phyloP scores from a whole-genome alignment of 192 early-diverging fungal species.

The Nowakowskiella sp. region DNA sequence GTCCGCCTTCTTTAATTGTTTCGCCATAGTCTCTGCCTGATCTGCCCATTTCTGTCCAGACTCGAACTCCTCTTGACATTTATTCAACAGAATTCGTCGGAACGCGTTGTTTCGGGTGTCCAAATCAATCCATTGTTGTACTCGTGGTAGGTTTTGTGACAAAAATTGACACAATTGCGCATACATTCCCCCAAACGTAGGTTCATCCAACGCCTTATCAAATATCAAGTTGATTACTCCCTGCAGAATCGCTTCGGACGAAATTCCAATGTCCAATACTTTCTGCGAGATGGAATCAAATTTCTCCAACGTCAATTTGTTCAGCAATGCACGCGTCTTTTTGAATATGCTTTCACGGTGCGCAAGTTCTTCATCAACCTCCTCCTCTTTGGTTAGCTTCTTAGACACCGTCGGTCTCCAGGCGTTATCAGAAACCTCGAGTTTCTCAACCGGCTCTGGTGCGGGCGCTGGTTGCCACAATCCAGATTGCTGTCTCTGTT shows the following conservation, averaged over 20 bases:
- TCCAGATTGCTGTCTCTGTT: not conserved
- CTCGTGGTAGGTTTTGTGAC: slow-evolving; percentile 38
- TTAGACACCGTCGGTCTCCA: slow-evolving; percentile 55
- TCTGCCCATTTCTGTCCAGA: slow-evolving; percentile 68
- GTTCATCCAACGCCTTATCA: slow-evolving; percentile 93
- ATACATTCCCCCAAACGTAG: slow-evolving; percentile 84
- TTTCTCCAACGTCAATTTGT: slow-evolving; percentile 96
- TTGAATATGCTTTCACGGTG: slow-evolving; percentile 21
- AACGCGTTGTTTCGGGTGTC: slow-evolving; percentile 69
- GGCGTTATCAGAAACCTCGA: slow-evolving; percentile 74
- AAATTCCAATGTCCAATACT: slow-evolving; percentile 70
- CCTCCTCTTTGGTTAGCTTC: slow-evolving; percentile 14
- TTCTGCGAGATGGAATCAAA: slow-evolving; percentile 81
- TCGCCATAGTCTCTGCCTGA: slow-evolving; percentile 28
- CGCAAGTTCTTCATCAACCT: slow-evolving; percentile 29
- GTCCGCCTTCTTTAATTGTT: slow-evolving; percentile 32
- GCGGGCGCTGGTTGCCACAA: slow-evolving; percentile 38
- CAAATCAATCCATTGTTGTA: slow-evolving; percentile 53
- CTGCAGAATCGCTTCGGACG: slow-evolving; percentile 60
- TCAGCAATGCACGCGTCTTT: slow-evolving; percentile 82
- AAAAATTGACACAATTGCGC: slow-evolving; percentile 77
- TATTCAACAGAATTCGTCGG: slow-evolving; percentile 84
- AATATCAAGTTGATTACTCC: slow-evolving; percentile 82
- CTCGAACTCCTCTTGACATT: slow-evolving; percentile 95
- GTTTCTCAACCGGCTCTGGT: slow-evolving; percentile 61